Percentiles rank a stretch among this genome's conserved stretches.
Evolutionary conservation across 2,329 filamentous ascomycete species (phyloP).

Genomic region (Trichoderma afroharzianum): DNA sequence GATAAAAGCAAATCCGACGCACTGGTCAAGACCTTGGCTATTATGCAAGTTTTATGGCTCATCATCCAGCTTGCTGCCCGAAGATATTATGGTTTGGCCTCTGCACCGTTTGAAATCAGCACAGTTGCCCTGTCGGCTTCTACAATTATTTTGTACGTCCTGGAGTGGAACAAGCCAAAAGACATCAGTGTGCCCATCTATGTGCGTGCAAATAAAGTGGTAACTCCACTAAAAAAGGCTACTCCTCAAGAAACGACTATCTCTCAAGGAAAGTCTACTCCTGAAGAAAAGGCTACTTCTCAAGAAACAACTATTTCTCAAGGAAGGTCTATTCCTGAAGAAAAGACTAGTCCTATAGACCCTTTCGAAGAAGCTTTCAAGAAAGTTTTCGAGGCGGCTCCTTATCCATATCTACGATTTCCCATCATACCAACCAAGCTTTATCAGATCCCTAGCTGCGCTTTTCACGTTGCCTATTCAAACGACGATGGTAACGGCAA

Average conservation of each 20-base stretch:
- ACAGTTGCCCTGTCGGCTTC: neutral
- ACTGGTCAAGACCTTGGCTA: neutral
- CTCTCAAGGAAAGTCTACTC: neutral
- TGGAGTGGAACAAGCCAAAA: neutral
- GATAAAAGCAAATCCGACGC: neutral
- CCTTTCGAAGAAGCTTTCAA: neutral
- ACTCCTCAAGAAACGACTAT: no score
- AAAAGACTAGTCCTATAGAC: no score
- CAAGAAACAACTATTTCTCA: no score
- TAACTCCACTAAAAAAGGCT: fast-evolving
- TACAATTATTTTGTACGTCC: neutral
- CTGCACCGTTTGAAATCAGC: neutral
- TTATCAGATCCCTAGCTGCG: neutral
- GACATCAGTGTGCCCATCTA: neutral
- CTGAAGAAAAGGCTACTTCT: no score
- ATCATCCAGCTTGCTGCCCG: neutral
- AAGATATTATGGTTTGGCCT: neutral
- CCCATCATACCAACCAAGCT: neutral
- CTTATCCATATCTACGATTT: neutral
- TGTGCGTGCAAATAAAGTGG: neutral
- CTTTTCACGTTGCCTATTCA: neutral
- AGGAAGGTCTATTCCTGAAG: neutral
- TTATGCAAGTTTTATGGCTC: neutral
- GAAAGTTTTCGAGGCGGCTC: neutral
- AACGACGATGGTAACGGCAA: no score